Percentiles rank a stretch among this genome's conserved stretches.
These are phyloP conservation scores for Calonectria crousiana DNA, from an alignment of 2,329 filamentous ascomycete genomes.

Conservation along the genomic window DNA sequence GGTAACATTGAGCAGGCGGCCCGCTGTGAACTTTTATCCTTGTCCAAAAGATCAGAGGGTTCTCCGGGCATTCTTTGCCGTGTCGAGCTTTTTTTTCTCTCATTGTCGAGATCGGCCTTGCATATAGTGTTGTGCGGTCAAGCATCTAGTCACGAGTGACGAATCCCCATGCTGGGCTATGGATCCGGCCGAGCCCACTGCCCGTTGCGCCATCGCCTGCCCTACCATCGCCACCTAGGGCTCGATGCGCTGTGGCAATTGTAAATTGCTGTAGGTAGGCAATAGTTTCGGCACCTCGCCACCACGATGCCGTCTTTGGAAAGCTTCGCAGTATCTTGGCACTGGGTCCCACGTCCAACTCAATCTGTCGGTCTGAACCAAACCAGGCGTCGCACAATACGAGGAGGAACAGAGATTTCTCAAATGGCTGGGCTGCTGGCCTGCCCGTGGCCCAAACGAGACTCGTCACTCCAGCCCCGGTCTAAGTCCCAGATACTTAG, in stretches of 20 bases:
- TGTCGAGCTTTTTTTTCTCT: background rate
- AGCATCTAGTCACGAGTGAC: background rate
- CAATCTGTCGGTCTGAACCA: background rate
- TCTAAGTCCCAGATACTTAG: constrained; percentile 17
- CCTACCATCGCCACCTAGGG: constrained; percentile 16
- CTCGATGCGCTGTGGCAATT: constrained; percentile 4
- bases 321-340: background rate
- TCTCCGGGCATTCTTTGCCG: background rate
- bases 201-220: background rate
- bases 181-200: background rate
- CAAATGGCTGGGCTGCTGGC: constrained; percentile 6
- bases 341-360: background rate
- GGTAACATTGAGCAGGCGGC: constrained; percentile 13
- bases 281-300: background rate
- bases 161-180: background rate
- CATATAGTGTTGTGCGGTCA: background rate
- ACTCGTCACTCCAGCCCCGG: background rate
- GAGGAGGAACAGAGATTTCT: constrained; percentile 10
- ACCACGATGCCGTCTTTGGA: background rate
- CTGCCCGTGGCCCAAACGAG: background rate
- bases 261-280: background rate
- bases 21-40: constrained; percentile 25
- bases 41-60: background rate
- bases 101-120: background rate
- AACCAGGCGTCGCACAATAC: constrained; percentile 9